These are phyloP conservation scores for Mimosa pudica DNA, from an alignment of 306 rosid species.

Conservation along the genomic window DNA sequence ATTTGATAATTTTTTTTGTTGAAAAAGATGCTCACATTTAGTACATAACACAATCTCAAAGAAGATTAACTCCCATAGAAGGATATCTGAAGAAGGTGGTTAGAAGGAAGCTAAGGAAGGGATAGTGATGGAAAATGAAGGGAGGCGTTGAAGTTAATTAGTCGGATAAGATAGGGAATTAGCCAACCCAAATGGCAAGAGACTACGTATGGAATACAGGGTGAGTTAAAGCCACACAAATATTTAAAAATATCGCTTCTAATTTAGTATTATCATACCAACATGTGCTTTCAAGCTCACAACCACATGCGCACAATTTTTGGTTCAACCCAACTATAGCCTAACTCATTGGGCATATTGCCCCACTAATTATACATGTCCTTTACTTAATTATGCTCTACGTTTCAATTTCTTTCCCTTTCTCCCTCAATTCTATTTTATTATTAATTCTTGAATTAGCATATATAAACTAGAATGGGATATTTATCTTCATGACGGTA, in stretches of 20 bases:
- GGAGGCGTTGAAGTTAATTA: constrained; percentile 27
- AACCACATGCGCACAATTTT: constrained; percentile 58
- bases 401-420: neutral
- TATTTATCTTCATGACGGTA: neutral
- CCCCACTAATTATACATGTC: neutral
- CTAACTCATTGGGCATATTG: constrained; percentile 9
- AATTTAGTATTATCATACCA: constrained; percentile 50
- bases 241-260: constrained; percentile 35
- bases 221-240: constrained; percentile 49
- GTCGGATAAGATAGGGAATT: constrained; percentile 29
- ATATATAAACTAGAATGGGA: neutral
- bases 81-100: too few species aligned
- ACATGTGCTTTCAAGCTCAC: constrained; percentile 62
- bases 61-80: too few species aligned
- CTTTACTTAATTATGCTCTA: neutral
- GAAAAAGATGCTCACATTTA: too few species aligned
- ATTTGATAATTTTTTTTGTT: too few species aligned
- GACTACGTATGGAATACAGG: constrained; percentile 12
- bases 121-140: neutral
- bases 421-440: too few species aligned
- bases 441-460: neutral
- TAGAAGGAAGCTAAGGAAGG: neutral
- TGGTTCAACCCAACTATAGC: constrained; percentile 41
- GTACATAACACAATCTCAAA: too few species aligned
- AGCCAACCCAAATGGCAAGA: constrained; percentile 33